A percentile compares a stretch with the other conserved stretches of the same genome.
Evolutionary conservation across 306 rosid genomes (phyloP).

Genomic region (Citrullus amarus): DNA sequence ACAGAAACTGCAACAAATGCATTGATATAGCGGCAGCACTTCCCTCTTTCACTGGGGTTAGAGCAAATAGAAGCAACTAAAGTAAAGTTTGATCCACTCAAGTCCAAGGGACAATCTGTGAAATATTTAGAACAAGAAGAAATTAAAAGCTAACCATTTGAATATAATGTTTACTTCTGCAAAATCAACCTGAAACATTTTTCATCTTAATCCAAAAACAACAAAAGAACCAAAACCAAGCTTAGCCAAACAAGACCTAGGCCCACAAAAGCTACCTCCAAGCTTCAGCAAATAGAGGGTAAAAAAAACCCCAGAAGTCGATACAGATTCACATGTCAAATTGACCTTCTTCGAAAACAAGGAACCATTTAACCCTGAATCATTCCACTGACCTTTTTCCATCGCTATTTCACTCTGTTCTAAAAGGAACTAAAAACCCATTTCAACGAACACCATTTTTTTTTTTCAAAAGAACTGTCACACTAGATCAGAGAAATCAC

Average conservation of each 20-base stretch:
- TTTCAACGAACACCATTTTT: constrained; percentile 13
- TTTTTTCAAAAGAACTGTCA: background rate
- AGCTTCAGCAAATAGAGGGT: background rate
- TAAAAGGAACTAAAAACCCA: constrained; percentile 7
- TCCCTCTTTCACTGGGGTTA: constrained; percentile 49
- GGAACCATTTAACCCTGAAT: background rate
- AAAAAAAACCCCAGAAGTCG: background rate
- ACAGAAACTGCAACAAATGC: constrained; percentile 73
- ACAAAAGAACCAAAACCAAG: background rate
- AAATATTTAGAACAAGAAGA: constrained; percentile 13
- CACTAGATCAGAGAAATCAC: constrained; percentile 18
- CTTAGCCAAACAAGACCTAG: background rate
- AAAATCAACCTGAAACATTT: background rate
- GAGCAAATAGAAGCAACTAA: constrained; percentile 71
- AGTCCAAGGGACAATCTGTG: constrained; percentile 88
- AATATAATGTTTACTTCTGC: background rate
- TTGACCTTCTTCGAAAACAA: background rate
- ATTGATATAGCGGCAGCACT: constrained; percentile 91
- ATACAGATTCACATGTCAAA: background rate
- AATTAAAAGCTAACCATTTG: constrained; percentile 3
- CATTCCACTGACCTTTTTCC: background rate
- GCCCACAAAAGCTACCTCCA: background rate
- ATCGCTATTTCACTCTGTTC: background rate
- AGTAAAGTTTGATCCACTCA: constrained; percentile 67
- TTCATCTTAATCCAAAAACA: background rate